Evolutionary conservation across 441 rosid species (phyloP).

Genomic region (Croton laevigatus): DNA sequence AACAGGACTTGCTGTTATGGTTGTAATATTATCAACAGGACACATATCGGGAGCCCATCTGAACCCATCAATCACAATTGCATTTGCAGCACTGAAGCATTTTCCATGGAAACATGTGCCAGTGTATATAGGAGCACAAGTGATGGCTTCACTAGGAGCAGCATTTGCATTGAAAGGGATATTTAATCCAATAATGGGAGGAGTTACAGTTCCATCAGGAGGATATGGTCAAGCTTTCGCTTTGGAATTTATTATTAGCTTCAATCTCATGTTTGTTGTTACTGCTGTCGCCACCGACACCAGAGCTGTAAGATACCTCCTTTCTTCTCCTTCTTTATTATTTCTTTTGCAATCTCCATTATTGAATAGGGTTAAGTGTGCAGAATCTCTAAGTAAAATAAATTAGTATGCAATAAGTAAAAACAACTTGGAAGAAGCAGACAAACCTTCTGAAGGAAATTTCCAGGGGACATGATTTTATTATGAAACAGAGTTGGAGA

Average conservation of each 20-base stretch:
- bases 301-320: constrained; percentile 61
- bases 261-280: constrained; percentile 79
- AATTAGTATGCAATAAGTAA: too few species aligned
- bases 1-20: constrained; percentile 75
- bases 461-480: constrained; percentile 14
- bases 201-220: constrained; percentile 72
- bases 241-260: constrained; percentile 77
- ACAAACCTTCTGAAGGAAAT: constrained; percentile 5
- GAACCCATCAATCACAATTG: constrained; percentile 76
- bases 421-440: not conserved
- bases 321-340: not conserved
- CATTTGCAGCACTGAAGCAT: constrained; percentile 75
- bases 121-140: constrained; percentile 69
- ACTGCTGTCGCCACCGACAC: constrained; percentile 88
- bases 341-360: too few species aligned
- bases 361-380: too few species aligned
- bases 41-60: constrained; percentile 97
- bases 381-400: too few species aligned
- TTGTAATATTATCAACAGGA: constrained; percentile 72
- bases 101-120: constrained; percentile 95
- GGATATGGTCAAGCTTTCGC: constrained; percentile 59
- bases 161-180: constrained; percentile 65
- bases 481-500: not conserved
- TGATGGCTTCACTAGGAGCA: constrained; percentile 67
- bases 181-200: constrained; percentile 70